These are phyloP conservation scores for Claviceps sp. DNA, from an alignment of 2,329 filamentous ascomycete species.

Conservation along the genomic window DNA sequence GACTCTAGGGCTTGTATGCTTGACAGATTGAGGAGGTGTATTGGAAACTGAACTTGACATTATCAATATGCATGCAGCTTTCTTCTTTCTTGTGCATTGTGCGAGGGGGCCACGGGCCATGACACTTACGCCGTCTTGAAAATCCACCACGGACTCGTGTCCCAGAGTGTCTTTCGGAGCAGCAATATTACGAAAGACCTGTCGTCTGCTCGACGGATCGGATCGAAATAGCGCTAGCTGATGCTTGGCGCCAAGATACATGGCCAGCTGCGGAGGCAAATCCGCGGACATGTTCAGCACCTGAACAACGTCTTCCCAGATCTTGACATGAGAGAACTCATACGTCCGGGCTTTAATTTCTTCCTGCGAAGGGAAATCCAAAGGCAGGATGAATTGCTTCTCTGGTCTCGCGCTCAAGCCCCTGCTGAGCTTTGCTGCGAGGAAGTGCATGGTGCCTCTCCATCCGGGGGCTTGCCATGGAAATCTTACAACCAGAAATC, in stretches of 20 bases:
- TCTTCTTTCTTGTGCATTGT: neutral
- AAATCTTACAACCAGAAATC: slow-evolving; percentile 54
- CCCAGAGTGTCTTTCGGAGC: slow-evolving; percentile 44
- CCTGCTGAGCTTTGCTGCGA: slow-evolving; percentile 36
- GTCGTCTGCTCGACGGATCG: slow-evolving; percentile 41
- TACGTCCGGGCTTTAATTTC: slow-evolving; percentile 49
- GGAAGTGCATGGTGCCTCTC: slow-evolving; percentile 29
- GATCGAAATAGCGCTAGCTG: slow-evolving; percentile 56
- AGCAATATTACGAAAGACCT: slow-evolving; percentile 43
- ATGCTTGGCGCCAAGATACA: slow-evolving; percentile 54
- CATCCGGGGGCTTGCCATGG: slow-evolving; percentile 42
- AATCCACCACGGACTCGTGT: slow-evolving; percentile 52
- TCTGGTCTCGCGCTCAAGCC: slow-evolving; percentile 39
- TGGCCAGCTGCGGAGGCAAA: slow-evolving; percentile 46
- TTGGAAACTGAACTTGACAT: slow-evolving; percentile 40
- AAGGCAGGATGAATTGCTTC: slow-evolving; percentile 52
- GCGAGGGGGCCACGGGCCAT: neutral
- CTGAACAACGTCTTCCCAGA: slow-evolving; percentile 46
- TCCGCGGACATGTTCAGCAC: slow-evolving; percentile 46
- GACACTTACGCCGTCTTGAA: slow-evolving; percentile 52
- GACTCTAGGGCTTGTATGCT: slow-evolving; percentile 49
- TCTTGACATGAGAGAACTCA: slow-evolving; percentile 42
- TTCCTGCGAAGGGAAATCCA: slow-evolving; percentile 42
- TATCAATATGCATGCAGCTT: neutral
- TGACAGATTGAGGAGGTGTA: slow-evolving; percentile 53